Conservation (phyloP, 495 filamentous ascomycete species). For the Penicillium bovifimosum region DNA sequence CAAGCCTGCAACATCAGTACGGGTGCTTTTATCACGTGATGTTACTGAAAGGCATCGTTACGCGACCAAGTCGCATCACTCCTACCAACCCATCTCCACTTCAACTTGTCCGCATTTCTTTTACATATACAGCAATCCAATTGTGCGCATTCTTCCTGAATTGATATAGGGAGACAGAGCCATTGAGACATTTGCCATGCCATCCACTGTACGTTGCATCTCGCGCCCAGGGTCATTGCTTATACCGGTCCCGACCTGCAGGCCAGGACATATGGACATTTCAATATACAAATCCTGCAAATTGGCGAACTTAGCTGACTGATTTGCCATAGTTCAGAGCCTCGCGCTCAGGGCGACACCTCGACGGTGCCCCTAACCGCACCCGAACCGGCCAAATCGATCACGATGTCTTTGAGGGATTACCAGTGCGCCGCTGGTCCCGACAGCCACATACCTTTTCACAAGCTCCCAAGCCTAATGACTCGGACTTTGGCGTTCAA, state of each 20-base stretch:
- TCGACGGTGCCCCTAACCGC: constrained; percentile 55
- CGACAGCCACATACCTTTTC: constrained; percentile 64
- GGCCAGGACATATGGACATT: not conserved
- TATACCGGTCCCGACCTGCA: not conserved
- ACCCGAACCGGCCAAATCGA: constrained; percentile 75
- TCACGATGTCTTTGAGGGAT: constrained; percentile 91
- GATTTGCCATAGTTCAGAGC: constrained; percentile 37
- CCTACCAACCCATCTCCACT: constrained; percentile 2
- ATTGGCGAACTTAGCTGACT: not conserved
- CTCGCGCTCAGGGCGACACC: constrained; percentile 41
- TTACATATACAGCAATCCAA: not conserved
- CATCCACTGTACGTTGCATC: constrained; percentile 38
- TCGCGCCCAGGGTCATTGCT: constrained; percentile 8
- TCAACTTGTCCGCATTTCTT: not conserved
- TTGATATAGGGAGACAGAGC: not conserved
- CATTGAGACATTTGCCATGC: constrained; percentile 24
- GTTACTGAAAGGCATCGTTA: constrained; percentile 5
- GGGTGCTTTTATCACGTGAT: constrained; percentile 10
- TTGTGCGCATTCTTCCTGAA: not conserved
- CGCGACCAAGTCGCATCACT: constrained; percentile 9
- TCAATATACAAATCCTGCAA: not conserved
- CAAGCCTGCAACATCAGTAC: not conserved
- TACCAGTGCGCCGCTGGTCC: constrained; percentile 90
- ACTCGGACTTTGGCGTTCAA: constrained; percentile 42
- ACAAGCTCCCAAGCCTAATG: constrained; percentile 55